Evolutionary conservation across 768 basidiomycete genomes (phyloP).

Genomic region (Zangia roseola): DNA sequence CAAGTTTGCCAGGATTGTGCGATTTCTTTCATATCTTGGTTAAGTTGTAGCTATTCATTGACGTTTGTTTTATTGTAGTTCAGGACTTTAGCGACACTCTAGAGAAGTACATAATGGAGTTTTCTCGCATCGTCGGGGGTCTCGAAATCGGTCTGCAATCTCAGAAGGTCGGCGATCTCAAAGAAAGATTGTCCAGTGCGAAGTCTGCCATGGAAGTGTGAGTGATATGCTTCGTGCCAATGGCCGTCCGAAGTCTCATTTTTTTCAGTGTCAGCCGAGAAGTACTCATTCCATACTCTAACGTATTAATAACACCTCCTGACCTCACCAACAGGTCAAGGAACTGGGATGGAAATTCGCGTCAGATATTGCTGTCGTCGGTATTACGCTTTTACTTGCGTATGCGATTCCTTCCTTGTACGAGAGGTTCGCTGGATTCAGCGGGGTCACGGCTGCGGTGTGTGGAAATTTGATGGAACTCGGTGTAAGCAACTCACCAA

Average conservation of each 20-base stretch:
- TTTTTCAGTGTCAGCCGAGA: slow-evolving; percentile 17
- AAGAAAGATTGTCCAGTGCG: neutral
- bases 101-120: slow-evolving; percentile 14
- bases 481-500: no score
- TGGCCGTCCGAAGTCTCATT: slow-evolving; percentile 1
- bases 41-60: neutral
- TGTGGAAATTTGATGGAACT: no score
- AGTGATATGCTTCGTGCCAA: neutral
- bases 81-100: slow-evolving; percentile 14
- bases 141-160: slow-evolving; percentile 2
- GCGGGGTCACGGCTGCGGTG: no score
- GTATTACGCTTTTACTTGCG: no score
- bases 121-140: slow-evolving; percentile 10
- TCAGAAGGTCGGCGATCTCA: slow-evolving; percentile 4
- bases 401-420: no score
- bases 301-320: neutral
- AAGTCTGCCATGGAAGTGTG: slow-evolving; percentile 16
- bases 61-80: slow-evolving; percentile 4
- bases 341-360: slow-evolving; percentile 18
- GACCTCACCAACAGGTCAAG: slow-evolving; percentile 12
- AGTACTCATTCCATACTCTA: neutral
- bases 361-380: slow-evolving; percentile 10
- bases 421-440: no score
- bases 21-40: neutral
- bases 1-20: slow-evolving; percentile 17